Base-by-base conservation (phyloP, 139 green algal genomes). In the Picochlorum costavermella region DNA sequence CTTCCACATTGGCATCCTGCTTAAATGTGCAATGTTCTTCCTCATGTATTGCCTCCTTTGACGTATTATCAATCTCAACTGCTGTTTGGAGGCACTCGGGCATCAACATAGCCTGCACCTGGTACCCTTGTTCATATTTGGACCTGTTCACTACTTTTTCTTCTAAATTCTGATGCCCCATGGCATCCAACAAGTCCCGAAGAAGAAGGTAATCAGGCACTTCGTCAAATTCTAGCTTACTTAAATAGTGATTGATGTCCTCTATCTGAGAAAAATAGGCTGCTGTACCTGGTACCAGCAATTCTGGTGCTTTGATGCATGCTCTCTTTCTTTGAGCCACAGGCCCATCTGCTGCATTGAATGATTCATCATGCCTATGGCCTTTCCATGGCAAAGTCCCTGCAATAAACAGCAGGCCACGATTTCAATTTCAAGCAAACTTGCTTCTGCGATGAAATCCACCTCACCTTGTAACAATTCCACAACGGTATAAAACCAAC, bases 401-500 rank as follows among this genome's bases (percentile, higher is more conserved):
- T 40, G 11, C 33, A 8, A 40, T 40, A 8, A 40, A 40, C 33
- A 40, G 33, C 2, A 40, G 9, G 11, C 33, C 8, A 40, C 20
- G 20, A 23, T 40, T 40, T 8, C 11, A 40, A 40, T 40, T 40
- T 40, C 33, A 40, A 40, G 33, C 33, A 40, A 23, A 40, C 11
- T 40, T 40, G 33, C 33, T 12, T 40, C 6, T 40, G 33, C 8
- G 33, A 13, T 8, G 11, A 40, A 40, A 40, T 6, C 33, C 13
- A 77, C 51, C 4, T 29, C 64, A 44, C 65, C 71, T 10, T 73
- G 66, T 17, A 89, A 6, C 43, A 94, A 72, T 75, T 96, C 90
- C 6, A 87, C 77, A 60, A 96, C 37, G 48, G 89, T 83, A 64
- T 94, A 96, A 1, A 95, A 65, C 82, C 92, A 90, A 49, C 64